These are phyloP conservation scores for Pseudopyrenochaeta lycopersici DNA, from an alignment of 2,329 filamentous ascomycete species.

Conservation along the genomic window DNA sequence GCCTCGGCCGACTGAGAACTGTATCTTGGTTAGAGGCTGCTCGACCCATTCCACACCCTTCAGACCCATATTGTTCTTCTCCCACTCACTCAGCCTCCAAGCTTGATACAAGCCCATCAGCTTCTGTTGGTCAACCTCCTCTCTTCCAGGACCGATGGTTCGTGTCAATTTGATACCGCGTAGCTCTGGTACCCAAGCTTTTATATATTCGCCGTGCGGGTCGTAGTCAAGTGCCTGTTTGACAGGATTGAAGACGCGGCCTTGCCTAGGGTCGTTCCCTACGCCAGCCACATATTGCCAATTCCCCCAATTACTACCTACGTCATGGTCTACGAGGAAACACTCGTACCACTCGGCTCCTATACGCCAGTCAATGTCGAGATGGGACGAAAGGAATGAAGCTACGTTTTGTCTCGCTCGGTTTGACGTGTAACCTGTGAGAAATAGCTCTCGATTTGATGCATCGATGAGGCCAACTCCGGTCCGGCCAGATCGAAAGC, in stretches of 20 bases:
- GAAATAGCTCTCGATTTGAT: conserved; percentile 75
- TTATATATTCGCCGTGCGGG: conserved; percentile 72
- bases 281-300: conserved; percentile 86
- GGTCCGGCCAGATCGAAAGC: conserved; percentile 71
- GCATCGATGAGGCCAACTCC: conserved; percentile 83
- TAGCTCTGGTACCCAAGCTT: conserved; percentile 77
- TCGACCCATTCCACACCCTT: conserved; percentile 71
- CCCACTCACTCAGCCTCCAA: conserved; percentile 69
- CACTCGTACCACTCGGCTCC: conserved; percentile 86
- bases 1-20: conserved; percentile 48
- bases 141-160: conserved; percentile 26
- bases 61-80: conserved; percentile 66
- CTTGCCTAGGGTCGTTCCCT: conserved; percentile 78
- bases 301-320: conserved; percentile 80
- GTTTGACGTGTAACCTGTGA: conserved; percentile 82
- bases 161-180: conserved; percentile 55
- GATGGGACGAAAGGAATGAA: conserved; percentile 75
- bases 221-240: conserved; percentile 85
- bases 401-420: conserved; percentile 80
- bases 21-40: conserved; percentile 58
- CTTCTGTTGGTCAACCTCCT: conserved; percentile 47
- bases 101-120: conserved; percentile 73
- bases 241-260: conserved; percentile 81
- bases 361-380: conserved; percentile 80
- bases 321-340: conserved; percentile 78